phyloP scores from a whole-genome alignment of 768 basidiomycete species.

The Lactarius vividus region DNA sequence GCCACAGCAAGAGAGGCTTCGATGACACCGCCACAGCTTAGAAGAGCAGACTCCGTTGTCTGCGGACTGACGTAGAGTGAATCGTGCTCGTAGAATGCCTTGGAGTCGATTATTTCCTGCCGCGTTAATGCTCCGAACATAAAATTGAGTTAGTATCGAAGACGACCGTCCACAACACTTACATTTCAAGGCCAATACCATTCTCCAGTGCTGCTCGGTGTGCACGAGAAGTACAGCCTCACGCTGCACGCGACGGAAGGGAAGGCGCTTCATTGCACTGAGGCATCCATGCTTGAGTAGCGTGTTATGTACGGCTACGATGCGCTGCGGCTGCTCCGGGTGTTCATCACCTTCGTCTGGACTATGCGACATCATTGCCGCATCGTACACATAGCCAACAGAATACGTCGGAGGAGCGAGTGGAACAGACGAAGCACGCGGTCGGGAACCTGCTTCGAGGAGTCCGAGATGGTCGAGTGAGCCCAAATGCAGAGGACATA shows the following conservation, averaged over 20 bases:
- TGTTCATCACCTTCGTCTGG: constrained; percentile 63
- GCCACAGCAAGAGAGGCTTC: constrained; percentile 88
- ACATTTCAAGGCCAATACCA: constrained; percentile 54
- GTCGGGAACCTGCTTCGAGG: constrained; percentile 10
- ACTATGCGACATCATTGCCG: constrained; percentile 83
- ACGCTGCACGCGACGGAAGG: constrained; percentile 67
- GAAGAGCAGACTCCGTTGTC: constrained; percentile 78
- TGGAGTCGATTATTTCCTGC: constrained; percentile 72
- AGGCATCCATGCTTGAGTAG: constrained; percentile 60
- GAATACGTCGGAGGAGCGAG: constrained; percentile 29
- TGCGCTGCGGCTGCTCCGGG: constrained; percentile 77
- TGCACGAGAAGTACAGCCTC: constrained; percentile 89
- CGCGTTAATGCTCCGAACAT: constrained; percentile 59
- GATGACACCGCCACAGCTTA: constrained; percentile 94
- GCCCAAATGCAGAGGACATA: constrained; percentile 1
- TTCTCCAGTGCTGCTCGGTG: constrained; percentile 88
- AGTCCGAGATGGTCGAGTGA: constrained; percentile 16
- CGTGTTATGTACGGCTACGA: constrained; percentile 67
- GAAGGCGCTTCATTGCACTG: constrained; percentile 71
- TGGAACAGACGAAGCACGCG: constrained; percentile 34
- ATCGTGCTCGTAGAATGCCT: constrained; percentile 82
- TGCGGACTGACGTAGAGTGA: constrained; percentile 89
- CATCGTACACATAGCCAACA: constrained; percentile 86
- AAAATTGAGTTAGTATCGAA: constrained; percentile 25
- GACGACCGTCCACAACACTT: background rate